Evolutionary conservation across 2,329 filamentous ascomycete genomes (phyloP).

Genomic region (Fusarium sp.): DNA sequence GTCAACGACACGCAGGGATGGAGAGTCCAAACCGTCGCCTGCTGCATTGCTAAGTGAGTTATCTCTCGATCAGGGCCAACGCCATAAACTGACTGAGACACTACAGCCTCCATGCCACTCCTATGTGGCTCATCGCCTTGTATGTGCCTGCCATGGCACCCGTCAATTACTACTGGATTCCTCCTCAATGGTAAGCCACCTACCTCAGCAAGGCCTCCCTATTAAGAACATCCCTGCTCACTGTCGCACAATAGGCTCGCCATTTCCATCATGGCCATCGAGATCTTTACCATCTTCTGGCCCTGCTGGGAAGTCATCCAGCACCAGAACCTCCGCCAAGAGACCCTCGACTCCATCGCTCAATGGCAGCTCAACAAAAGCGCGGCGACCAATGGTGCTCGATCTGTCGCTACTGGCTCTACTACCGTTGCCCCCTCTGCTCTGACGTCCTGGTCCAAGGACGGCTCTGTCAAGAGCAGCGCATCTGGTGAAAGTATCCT

Average conservation of each 20-base stretch:
- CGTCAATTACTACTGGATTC: conserved; percentile 64
- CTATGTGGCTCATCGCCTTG: conserved; percentile 71
- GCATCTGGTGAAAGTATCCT: conserved; percentile 49
- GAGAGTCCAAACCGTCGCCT: conserved; percentile 68
- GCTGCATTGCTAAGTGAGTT: conserved; percentile 56
- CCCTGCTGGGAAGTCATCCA: conserved; percentile 65
- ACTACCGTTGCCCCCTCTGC: conserved; percentile 47
- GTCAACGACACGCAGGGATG: conserved; percentile 73
- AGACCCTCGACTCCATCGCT: conserved; percentile 59
- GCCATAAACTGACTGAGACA: conserved; percentile 9
- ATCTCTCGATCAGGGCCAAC: neutral
- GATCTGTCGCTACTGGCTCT: conserved; percentile 47
- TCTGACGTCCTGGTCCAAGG: conserved; percentile 48
- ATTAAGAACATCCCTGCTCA: neutral
- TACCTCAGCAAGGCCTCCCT: neutral
- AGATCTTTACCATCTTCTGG: conserved; percentile 70
- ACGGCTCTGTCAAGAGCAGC: conserved; percentile 45
- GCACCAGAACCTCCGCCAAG: conserved; percentile 54
- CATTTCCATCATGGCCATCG: conserved; percentile 68
- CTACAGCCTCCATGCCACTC: conserved; percentile 67
- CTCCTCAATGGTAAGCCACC: conserved; percentile 66
- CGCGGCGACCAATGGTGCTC: conserved; percentile 40
- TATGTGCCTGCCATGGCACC: conserved; percentile 59
- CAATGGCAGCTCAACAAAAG: conserved; percentile 56
- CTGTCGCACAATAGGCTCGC: conserved; percentile 55